Conservation (phyloP, 2,329 filamentous ascomycete species). For the Penicillium concentricum region DNA sequence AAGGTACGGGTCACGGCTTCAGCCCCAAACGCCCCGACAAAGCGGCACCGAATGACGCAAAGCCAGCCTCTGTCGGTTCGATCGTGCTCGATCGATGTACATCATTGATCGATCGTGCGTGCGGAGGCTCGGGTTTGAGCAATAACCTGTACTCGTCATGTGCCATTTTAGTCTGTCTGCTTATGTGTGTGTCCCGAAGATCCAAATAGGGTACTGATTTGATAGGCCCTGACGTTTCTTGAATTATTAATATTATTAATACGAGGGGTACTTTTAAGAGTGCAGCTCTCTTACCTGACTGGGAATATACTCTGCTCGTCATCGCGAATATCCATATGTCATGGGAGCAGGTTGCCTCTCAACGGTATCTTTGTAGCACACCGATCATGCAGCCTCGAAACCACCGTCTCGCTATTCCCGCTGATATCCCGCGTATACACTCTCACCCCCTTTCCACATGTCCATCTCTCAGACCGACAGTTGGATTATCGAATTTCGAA, state of each 20-base stretch:
- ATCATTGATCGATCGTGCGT: slow-evolving; percentile 24
- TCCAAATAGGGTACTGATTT: slow-evolving; percentile 21
- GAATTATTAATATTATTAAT: neutral
- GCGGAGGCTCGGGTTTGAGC: slow-evolving; percentile 4
- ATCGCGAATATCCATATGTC: neutral
- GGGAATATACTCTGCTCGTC: neutral
- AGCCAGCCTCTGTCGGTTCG: slow-evolving; percentile 1
- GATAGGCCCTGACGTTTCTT: slow-evolving; percentile 13
- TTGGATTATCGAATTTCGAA: neutral
- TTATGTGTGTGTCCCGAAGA: slow-evolving; percentile 15
- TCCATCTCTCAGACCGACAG: neutral
- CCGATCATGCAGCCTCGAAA: neutral
- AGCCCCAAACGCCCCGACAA: neutral
- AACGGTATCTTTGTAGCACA: slow-evolving; percentile 3
- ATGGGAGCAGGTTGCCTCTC: slow-evolving; percentile 1
- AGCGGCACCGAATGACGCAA: slow-evolving; percentile 15
- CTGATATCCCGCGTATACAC: neutral
- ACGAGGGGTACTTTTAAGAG: neutral
- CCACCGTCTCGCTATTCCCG: neutral
- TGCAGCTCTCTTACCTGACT: neutral
- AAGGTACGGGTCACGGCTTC: slow-evolving; percentile 1
- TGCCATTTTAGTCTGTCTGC: slow-evolving; percentile 1
- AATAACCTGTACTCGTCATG: slow-evolving; percentile 10
- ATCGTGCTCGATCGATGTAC: slow-evolving; percentile 19
- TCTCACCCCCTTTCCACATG: neutral